These are phyloP conservation scores for Fusarium napiforme DNA, from an alignment of 2,329 filamentous ascomycete genomes.

Conservation along the genomic window DNA sequence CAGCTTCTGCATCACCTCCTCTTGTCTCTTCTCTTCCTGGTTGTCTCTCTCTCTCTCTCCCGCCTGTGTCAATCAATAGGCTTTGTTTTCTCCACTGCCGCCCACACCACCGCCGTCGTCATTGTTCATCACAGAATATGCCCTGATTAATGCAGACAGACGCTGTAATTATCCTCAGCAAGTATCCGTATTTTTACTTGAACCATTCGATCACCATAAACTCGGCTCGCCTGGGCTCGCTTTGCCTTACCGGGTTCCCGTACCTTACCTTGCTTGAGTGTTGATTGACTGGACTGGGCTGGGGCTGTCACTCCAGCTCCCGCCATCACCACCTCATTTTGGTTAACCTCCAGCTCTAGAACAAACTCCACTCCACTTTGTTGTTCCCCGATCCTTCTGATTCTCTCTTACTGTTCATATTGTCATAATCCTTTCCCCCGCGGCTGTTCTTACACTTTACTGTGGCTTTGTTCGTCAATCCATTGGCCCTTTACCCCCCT, in stretches of 20 bases:
- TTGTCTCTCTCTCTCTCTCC: conserved; percentile 7
- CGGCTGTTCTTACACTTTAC: neutral
- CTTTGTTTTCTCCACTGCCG: conserved; percentile 23
- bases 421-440: conserved; percentile 21
- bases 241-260: conserved; percentile 14
- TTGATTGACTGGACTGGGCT: conserved; percentile 3
- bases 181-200: neutral
- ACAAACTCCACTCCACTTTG: conserved; percentile 37
- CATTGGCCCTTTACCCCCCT: conserved; percentile 14
- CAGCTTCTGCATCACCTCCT: conserved; percentile 30
- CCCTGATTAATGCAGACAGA: conserved; percentile 5
- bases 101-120: conserved; percentile 29
- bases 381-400: conserved; percentile 31
- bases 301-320: conserved; percentile 29
- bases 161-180: neutral
- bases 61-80: conserved; percentile 5
- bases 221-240: neutral
- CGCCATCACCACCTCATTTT: conserved; percentile 29
- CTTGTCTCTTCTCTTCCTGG: conserved; percentile 19
- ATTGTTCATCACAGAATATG: conserved; percentile 6
- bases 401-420: conserved; percentile 6
- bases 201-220: neutral
- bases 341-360: conserved; percentile 33
- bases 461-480: neutral
- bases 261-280: neutral